Evolutionary conservation across 345 rosid genomes (phyloP).

Genomic region (Eucalyptus curtisii): DNA sequence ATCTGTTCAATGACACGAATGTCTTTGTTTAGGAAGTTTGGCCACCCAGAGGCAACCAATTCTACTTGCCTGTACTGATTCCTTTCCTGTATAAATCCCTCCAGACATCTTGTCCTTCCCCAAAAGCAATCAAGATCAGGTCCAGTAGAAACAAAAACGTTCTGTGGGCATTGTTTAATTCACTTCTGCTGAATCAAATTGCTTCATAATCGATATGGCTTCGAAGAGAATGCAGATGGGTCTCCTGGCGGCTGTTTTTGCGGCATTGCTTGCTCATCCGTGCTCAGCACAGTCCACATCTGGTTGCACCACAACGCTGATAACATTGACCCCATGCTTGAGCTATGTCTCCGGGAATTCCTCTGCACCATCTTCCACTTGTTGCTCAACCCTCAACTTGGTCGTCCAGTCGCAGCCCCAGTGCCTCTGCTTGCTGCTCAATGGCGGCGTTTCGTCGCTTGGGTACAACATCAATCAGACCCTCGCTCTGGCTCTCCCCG

Average conservation of each 20-base stretch:
- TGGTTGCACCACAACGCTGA: conserved; percentile 15
- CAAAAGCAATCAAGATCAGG: background rate
- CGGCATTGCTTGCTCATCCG: background rate
- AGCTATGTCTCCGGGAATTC: conserved; percentile 30
- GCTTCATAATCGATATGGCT: background rate
- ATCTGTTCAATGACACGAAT: background rate
- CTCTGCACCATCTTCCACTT: conserved; percentile 34
- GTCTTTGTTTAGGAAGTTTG: background rate
- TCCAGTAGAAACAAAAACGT: background rate
- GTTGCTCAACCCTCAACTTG: conserved; percentile 37
- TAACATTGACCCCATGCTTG: conserved; percentile 27
- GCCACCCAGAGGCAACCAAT: background rate
- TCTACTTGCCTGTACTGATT: background rate
- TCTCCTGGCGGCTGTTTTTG: background rate
- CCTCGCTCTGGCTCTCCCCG: conserved; percentile 19
- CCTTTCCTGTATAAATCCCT: background rate
- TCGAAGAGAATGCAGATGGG: background rate
- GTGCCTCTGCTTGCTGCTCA: conserved; percentile 33
- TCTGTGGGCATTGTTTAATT: background rate
- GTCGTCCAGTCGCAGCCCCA: conserved; percentile 33
- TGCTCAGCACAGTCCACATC: conserved; percentile 11
- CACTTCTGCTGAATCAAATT: background rate
- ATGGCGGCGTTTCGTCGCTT: conserved; percentile 7
- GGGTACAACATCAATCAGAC: conserved; percentile 22
- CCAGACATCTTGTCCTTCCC: background rate